A percentile compares a stretch with the other conserved stretches of the same genome.
Conservation (phyloP, 1,284 basidiomycete genomes). For the Pulchroboletus neoregius region DNA sequence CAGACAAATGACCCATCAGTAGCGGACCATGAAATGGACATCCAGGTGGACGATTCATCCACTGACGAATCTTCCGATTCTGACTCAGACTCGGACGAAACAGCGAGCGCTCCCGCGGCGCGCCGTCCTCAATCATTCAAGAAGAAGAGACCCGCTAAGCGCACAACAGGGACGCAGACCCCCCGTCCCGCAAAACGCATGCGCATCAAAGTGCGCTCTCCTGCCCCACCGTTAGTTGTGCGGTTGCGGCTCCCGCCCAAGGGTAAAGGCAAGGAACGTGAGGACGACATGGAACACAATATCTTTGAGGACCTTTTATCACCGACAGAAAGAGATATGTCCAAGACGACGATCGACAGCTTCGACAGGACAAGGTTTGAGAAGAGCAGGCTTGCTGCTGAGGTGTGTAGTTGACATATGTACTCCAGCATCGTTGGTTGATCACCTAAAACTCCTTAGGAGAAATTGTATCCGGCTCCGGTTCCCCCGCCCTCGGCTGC, state of each 20-base stretch:
- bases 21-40: conserved; percentile 20
- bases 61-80: conserved; percentile 31
- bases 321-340: conserved; percentile 70
- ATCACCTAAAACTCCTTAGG: conserved; percentile 35
- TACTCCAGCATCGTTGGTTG: conserved; percentile 1
- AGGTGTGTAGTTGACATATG: conserved; percentile 43
- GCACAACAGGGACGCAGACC: conserved; percentile 20
- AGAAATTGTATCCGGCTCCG: conserved; percentile 48
- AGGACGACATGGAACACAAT: conserved; percentile 53
- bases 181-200: conserved; percentile 38
- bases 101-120: conserved; percentile 11
- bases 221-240: conserved; percentile 40
- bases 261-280: conserved; percentile 60
- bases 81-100: conserved; percentile 33
- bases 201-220: conserved; percentile 37
- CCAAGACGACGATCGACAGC: conserved; percentile 63
- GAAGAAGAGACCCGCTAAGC: conserved; percentile 30
- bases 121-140: conserved; percentile 24
- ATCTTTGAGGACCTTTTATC: conserved; percentile 81
- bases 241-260: conserved; percentile 53
- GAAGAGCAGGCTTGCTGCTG: conserved; percentile 63
- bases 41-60: conserved; percentile 19
- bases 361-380: conserved; percentile 79
- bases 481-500: conserved; percentile 33
- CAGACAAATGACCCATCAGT: conserved; percentile 2